Evolutionary conservation across 306 rosid genomes (phyloP), one percentile per base, ranked within the genome.

Genomic region (Lagenaria siceraria): DNA sequence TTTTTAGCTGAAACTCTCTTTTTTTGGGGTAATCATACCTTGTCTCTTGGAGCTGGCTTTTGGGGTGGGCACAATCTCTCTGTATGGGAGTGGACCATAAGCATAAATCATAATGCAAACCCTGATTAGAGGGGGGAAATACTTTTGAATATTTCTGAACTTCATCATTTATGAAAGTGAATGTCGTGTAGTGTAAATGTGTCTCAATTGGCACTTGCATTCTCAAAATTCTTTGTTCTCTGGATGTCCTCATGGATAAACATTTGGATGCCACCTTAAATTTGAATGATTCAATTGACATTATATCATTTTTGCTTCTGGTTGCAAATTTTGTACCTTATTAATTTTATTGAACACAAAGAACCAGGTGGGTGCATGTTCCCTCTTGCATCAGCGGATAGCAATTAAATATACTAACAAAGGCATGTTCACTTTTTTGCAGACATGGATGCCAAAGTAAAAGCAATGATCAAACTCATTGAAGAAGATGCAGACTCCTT

Each of bases 401-500:
- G 27, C 54, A 48, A 72, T 36, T 27, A 48, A 12, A 75, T 51
- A 33, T 51, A 31, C 27, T 63, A 38, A 63, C 22, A 6, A 5
- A 3, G 76, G 80, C 60, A 24, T 76, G 71, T 25, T 70, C 75
- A 40, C 71, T 65, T 62, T 59, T 76, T 42, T 78, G 77, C 89
- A 96, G 99, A 92, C 77, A 96, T 96, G 96, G 99, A 96, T 85
- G 86, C 89, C 80, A 96, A 96, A 87, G 99, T 96, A 48, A 96
- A 96, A 83, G 85, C 97, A 65, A 96, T 96, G 99, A 92, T 96
- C 83, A 96, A 92, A 87, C 99, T 92, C 78, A 96, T 96, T 63
- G 99, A 96, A 88, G 99, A 96, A 85, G 99, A 96, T 87, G 99
- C 98, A 21, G 99, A 96, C 83, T 96, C 99, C 31, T 96, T 96